phyloP scores from a whole-genome alignment of 768 basidiomycete genomes.

The Pisolithus orientalis region DNA sequence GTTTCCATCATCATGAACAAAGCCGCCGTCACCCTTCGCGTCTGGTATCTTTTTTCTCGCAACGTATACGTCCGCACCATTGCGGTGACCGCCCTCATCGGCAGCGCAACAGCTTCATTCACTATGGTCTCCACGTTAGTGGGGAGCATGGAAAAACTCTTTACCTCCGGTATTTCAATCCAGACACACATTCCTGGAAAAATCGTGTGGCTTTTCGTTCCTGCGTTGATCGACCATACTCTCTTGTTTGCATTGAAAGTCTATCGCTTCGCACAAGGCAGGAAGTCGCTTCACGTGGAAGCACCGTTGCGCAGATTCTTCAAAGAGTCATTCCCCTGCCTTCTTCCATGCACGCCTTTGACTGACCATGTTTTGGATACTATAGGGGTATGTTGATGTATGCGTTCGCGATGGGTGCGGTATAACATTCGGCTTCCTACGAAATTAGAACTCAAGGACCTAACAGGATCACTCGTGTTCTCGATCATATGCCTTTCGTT shows the following conservation, averaged over 20 bases:
- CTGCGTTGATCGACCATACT: constrained; percentile 11
- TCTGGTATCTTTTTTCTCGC: constrained; percentile 14
- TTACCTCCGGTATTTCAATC: background rate
- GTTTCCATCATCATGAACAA: background rate
- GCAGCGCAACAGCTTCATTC: background rate
- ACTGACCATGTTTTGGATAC: background rate
- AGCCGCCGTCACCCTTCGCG: constrained; percentile 12
- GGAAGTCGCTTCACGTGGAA: background rate
- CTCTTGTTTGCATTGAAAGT: constrained; percentile 11
- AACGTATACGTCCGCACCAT: background rate
- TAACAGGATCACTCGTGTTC: constrained; percentile 12
- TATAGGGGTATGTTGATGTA: constrained; percentile 8
- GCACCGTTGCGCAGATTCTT: constrained; percentile 10
- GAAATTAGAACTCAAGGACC: background rate
- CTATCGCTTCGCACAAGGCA: constrained; percentile 8
- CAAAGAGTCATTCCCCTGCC: constrained; percentile 11
- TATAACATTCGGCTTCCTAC: background rate
- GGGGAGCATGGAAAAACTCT: background rate
- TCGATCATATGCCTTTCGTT: constrained; percentile 7
- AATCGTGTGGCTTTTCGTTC: constrained; percentile 7
- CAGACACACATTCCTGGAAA: background rate
- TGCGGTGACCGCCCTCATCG: background rate
- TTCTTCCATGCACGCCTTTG: background rate
- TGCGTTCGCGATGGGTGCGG: constrained; percentile 8
- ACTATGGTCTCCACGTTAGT: background rate